Base-by-base conservation (phyloP, 2,329 filamentous ascomycete species). In the Pseudofabraea citricarpa region DNA sequence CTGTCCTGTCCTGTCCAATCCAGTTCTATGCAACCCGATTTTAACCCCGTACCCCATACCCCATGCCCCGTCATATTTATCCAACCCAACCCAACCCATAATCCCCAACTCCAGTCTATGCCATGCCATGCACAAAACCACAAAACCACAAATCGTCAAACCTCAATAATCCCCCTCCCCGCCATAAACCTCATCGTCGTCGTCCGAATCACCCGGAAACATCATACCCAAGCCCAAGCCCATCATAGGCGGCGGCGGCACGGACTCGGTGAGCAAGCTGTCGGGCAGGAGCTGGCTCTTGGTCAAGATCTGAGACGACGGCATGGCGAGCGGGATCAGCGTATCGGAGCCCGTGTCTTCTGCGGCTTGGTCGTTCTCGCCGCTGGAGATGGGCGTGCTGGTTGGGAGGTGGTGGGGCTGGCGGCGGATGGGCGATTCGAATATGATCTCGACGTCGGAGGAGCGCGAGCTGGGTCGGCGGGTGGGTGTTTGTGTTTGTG, bases 271-370 rank as follows among this genome's bases (percentile, higher is more conserved):
- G 40, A 71, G 45, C 33, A 74, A 46, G 49, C 69, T 72, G 18
- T 73, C 69, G 9, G 75, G 70, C 44, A 80, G 58, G 62, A 75
- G 68, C 58, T 78, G 74, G 48, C 74, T 77, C 51, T 66, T 69
- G 2, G 70, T 69, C 45, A 72, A 55, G 15, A 77, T 62, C 57
- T 80, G 53, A 10, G 49, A 53, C 8, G 48, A 54, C 13, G 40
- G 45, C 40, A 61, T 52, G 6, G 53, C 55, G 21, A 50, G 58
- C 10, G 54, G 55, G 6, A 53, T 40, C 10, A 52, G 39, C 3
- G 48, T 47, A 5, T 54, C 54, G 4, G 32, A 16, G 29, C 18
- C 8, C 12, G 15, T 4, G 19, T 31, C 24, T 13, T 33, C 21
- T 22, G 35, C 26, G 16, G 2, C 4, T 13, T 7, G n/a, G 2